Percentiles rank a stretch among this genome's conserved stretches.
phyloP scores from a whole-genome alignment of 2,329 filamentous ascomycete genomes.

The Curvularia hawaiiensis region DNA sequence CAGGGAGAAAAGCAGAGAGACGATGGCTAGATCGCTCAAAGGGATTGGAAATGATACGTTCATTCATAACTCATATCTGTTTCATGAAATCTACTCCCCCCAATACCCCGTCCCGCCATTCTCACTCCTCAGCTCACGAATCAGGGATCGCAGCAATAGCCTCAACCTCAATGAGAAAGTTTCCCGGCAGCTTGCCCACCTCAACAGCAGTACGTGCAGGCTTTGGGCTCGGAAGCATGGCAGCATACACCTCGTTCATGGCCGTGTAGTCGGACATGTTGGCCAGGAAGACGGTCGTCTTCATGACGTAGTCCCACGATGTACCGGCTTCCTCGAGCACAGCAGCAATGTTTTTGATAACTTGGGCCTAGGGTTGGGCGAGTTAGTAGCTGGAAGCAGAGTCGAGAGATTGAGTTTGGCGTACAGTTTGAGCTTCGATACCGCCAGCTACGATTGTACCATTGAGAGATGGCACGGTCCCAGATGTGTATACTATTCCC shows the following conservation, averaged over 20 bases:
- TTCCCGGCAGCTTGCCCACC: slow-evolving; percentile 40
- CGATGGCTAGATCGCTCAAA: neutral
- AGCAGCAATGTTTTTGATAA: slow-evolving; percentile 41
- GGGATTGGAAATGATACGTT: neutral
- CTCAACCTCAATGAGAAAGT: slow-evolving; percentile 40
- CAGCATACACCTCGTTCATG: slow-evolving; percentile 42
- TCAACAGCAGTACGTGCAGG: slow-evolving; percentile 39
- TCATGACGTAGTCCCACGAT: slow-evolving; percentile 43
- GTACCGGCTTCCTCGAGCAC: slow-evolving; percentile 41
- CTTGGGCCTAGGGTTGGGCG: slow-evolving; percentile 32
- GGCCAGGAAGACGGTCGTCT: slow-evolving; percentile 41
- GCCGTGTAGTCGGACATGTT: slow-evolving; percentile 41
- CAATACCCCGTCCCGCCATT: neutral
- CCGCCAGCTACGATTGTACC: slow-evolving; percentile 33
- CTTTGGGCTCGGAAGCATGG: slow-evolving; percentile 38
- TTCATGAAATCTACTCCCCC: neutral
- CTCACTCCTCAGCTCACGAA: slow-evolving; percentile 6
- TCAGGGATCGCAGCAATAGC: slow-evolving; percentile 40
- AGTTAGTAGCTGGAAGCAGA: neutral
- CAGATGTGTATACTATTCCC: slow-evolving; percentile 40
- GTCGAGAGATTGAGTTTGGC: rapidly evolving
- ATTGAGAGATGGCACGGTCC: slow-evolving; percentile 38
- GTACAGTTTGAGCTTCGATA: slow-evolving; percentile 36
- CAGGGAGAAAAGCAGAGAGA: neutral
- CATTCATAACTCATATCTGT: neutral